Conservation (phyloP, 2,329 filamentous ascomycete species). For the Colletotrichum zoysiae region DNA sequence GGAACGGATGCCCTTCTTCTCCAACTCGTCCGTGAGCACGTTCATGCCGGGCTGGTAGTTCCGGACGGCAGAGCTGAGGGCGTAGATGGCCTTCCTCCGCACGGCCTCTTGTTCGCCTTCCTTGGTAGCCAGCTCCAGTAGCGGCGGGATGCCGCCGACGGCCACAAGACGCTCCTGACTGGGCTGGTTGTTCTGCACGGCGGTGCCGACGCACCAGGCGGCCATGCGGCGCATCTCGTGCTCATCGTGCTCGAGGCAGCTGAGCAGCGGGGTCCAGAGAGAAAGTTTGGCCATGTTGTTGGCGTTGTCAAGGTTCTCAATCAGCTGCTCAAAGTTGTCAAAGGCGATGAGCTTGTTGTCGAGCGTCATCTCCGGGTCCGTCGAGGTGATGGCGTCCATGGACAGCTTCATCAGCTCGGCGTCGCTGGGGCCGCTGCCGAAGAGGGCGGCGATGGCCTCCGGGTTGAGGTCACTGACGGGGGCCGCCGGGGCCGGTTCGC, state of each 20-base stretch:
- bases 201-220: constrained; percentile 94
- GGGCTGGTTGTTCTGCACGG: constrained; percentile 94
- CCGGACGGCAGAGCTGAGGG: constrained; percentile 85
- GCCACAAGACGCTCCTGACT: constrained; percentile 79
- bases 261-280: constrained; percentile 85
- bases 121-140: constrained; percentile 74
- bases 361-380: constrained; percentile 72
- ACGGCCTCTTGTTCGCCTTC: constrained; percentile 72
- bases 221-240: constrained; percentile 83
- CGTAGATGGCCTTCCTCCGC: constrained; percentile 89
- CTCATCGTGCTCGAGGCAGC: constrained; percentile 76
- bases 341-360: constrained; percentile 86
- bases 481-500: constrained; percentile 48
- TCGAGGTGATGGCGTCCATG: constrained; percentile 80
- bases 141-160: constrained; percentile 75
- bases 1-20: constrained; percentile 66
- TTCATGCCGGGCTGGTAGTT: constrained; percentile 92
- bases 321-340: constrained; percentile 94
- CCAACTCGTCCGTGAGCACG: constrained; percentile 72
- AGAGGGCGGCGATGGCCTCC: constrained; percentile 78
- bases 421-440: constrained; percentile 89
- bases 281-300: constrained; percentile 87
- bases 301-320: constrained; percentile 95
- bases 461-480: constrained; percentile 68
- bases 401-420: constrained; percentile 91